Evolutionary conservation across 2,329 filamentous ascomycete species (phyloP), one percentile per base, ranked within the genome.

Genomic region (Monilinia aucupariae): DNA sequence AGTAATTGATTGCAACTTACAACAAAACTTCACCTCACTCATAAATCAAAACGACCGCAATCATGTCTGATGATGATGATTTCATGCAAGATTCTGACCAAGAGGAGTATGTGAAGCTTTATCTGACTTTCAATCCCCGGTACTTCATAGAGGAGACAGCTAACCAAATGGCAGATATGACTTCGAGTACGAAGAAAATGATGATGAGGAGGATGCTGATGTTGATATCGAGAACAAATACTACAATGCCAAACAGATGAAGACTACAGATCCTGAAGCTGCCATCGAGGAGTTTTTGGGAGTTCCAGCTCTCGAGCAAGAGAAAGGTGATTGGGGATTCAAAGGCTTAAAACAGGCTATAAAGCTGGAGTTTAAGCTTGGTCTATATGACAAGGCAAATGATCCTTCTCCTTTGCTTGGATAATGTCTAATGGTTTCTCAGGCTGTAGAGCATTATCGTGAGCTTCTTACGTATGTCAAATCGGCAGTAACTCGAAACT

Each of bases 191-290:
- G 93, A 97, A 75, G 94, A 92, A 71, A 78, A 87, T 64, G 91
- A 96, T 63, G 92, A 94, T 55, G 90, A 96, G 50, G 88, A 96
- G 64, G 86, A 84, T 39, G 92, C 88, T 64, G 91, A 97, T 75
- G 90, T 97, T 71, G 92, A 93, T 69, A 96, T 97, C 75, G 94
- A 99, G 76, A 99, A 99, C 81, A 97, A 96, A 79, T 99, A 99
- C 81, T 99, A 97, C 82, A 97, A 97, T 77, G 94, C 94, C 50
- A 99, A 99, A 78, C 93, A 97, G 78, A 87, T 96, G 74, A 99
- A 97, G 80, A 81, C 82, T 50, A 87, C 88, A 66, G 91, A 92
- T 64, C 92, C 93, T 0, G 85, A 94, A 72, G 91, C 91, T 70
- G 94, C 94, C 2, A 89, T 99, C 62, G 85, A 87, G 43, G 93